Base-by-base conservation (phyloP, 73 alveolate species). In the Effrenium voratum region DNA sequence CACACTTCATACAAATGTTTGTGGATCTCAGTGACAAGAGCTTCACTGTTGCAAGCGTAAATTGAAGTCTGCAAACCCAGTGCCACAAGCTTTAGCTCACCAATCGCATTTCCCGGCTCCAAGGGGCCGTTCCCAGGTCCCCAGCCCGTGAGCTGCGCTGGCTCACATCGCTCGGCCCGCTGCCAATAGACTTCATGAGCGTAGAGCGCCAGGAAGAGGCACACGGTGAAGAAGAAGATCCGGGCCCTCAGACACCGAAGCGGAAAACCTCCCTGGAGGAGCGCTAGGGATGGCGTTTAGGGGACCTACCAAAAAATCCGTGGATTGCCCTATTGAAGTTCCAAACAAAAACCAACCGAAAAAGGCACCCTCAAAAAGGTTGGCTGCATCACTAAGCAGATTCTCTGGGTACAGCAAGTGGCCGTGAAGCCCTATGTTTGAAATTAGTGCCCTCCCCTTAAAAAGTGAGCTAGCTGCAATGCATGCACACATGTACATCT, bases 151-250 rank as follows among this genome's bases (percentile, higher is more conserved):
- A n/a, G n/a, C n/a, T n/a, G n/a, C n/a, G n/a, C n/a, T 52, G 77
- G 38, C 77, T n/a, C n/a, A n/a, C n/a, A n/a, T 26, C 13, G 34
- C 75, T 38, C 40, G 22, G 81, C 81, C 32, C 28, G 47, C 32
- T 15, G 32, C 93, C 52, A 66, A 47, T 57, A 84, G 60, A 57
- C 73, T 44, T 84, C 93, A 30, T 84, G 93, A 40, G 93, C 47
- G 43, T 84, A 36, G 59, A 84, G 59, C 57, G 93, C 72, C 47
- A 63, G 30, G 43, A 84, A 22, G 80, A 79, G 57, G 47, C 80
- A 52, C 57, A 84, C 93, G 2, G 43, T 66, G 93, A 84, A 84
- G 60, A 60, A 43, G n/a, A 84, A 44, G 44, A 66, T 57, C 63
- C 80, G 79, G 38, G 93, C 60, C 93, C 93, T 84, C 10, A 16